Evolutionary conservation across 345 rosid species (phyloP).

Genomic region (Geranium rotundifolium): DNA sequence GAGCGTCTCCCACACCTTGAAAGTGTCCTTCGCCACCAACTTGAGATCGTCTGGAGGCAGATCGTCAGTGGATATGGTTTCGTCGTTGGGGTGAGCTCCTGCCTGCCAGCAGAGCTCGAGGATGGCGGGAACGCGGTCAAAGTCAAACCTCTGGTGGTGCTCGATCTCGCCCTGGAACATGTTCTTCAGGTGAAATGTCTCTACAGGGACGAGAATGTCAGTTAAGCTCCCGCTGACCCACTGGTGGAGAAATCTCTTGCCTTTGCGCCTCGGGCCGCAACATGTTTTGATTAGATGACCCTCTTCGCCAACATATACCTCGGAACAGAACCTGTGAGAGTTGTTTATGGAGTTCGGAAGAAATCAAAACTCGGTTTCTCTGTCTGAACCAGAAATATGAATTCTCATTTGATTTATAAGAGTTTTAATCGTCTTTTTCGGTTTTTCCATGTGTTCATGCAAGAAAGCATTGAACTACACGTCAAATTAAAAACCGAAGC

Average conservation of each 20-base stretch:
- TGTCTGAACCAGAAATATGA: neutral
- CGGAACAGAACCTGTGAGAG: slow-evolving; percentile 66
- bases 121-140: slow-evolving; percentile 64
- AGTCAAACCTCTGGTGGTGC: slow-evolving; percentile 67
- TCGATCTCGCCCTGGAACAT: slow-evolving; percentile 57
- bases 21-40: slow-evolving; percentile 38
- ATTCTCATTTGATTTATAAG: neutral
- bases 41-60: slow-evolving; percentile 29
- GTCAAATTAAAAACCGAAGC: neutral
- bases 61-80: slow-evolving; percentile 13
- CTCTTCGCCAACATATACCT: slow-evolving; percentile 62
- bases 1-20: slow-evolving; percentile 63
- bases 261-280: slow-evolving; percentile 45
- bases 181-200: slow-evolving; percentile 42
- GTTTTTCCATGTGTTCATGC: neutral
- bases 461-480: neutral
- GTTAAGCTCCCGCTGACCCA: slow-evolving; percentile 63
- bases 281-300: slow-evolving; percentile 88
- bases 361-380: slow-evolving; percentile 1
- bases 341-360: neutral
- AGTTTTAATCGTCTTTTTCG: neutral
- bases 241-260: slow-evolving; percentile 60
- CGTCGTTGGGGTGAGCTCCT: slow-evolving; percentile 37
- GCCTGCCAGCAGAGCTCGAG: slow-evolving; percentile 86
- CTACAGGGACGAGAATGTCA: slow-evolving; percentile 62